Conservation (phyloP, 2,329 filamentous ascomycete species). For the Aspergillus brunneoviolaceus region DNA sequence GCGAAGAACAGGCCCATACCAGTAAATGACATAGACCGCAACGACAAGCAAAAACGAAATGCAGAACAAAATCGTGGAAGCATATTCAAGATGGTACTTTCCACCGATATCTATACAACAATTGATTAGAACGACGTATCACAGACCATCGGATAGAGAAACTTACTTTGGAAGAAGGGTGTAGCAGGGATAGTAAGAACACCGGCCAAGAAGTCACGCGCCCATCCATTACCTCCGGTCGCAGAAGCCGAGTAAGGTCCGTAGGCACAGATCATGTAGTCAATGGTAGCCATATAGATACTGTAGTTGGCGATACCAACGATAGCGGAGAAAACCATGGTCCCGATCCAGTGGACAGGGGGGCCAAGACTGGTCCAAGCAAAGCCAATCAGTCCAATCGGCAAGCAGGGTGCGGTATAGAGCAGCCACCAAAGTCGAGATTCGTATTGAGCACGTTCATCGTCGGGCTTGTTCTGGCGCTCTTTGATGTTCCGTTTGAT, state of each 20-base stretch:
- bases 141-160: not conserved
- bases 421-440: constrained; percentile 61
- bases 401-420: constrained; percentile 58
- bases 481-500: constrained; percentile 52
- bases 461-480: constrained; percentile 47
- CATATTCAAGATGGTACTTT: constrained; percentile 57
- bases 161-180: constrained; percentile 49
- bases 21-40: constrained; percentile 67
- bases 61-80: constrained; percentile 63
- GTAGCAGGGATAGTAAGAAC: constrained; percentile 61
- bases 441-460: constrained; percentile 63
- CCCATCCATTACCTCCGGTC: constrained; percentile 66
- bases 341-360: constrained; percentile 60
- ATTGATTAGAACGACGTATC: not conserved
- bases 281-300: constrained; percentile 67
- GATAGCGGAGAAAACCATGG: constrained; percentile 59
- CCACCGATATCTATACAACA: constrained; percentile 51
- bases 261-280: constrained; percentile 68
- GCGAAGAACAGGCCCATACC: constrained; percentile 60
- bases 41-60: constrained; percentile 62
- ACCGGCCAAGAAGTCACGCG: constrained; percentile 64
- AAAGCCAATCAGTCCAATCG: constrained; percentile 63
- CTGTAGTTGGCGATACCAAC: constrained; percentile 64
- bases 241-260: constrained; percentile 66
- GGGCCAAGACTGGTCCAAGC: constrained; percentile 61